Percentiles rank a stretch among this genome's conserved stretches.
These are phyloP conservation scores for Pseudozyma sp. DNA, from an alignment of 1,284 basidiomycete species.

Conservation along the genomic window DNA sequence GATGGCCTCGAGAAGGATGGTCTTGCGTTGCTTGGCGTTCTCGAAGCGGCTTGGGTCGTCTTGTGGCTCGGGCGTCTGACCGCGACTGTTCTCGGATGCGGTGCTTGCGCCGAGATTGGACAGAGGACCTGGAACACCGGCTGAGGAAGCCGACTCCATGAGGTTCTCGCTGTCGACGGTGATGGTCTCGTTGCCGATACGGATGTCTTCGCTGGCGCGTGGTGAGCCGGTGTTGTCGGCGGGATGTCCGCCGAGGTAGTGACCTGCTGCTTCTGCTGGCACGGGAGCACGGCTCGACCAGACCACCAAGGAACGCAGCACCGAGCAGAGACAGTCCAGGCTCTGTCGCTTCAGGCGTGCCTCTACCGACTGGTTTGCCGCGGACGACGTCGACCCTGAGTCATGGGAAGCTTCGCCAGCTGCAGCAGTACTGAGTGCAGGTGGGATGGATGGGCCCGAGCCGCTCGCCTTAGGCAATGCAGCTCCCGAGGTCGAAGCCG, in stretches of 20 bases:
- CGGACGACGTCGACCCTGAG: constrained; percentile 15
- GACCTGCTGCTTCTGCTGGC: constrained; percentile 22
- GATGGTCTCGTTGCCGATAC: constrained; percentile 54
- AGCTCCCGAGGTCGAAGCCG: constrained; percentile 1
- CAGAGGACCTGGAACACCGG: constrained; percentile 7
- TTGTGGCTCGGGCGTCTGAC: constrained; percentile 47
- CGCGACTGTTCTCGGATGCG: constrained; percentile 26
- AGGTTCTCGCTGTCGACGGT: constrained; percentile 48
- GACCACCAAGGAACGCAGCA: constrained; percentile 64
- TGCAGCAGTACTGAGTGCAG: constrained; percentile 49
- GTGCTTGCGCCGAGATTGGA: constrained; percentile 12
- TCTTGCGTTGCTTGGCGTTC: constrained; percentile 96
- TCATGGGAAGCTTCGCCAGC: constrained; percentile 34
- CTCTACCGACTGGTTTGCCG: constrained; percentile 57
- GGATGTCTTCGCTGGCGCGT: constrained; percentile 48
- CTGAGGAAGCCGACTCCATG: constrained; percentile 34
- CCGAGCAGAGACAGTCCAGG: constrained; percentile 66
- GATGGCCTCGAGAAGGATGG: constrained; percentile 91
- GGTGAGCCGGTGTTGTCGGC: constrained; percentile 40
- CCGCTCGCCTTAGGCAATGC: constrained; percentile 25
- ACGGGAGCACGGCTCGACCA: constrained; percentile 57
- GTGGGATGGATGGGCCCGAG: constrained; percentile 47
- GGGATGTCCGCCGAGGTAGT: constrained; percentile 13
- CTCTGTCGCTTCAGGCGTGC: constrained; percentile 65
- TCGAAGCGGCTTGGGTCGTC: constrained; percentile 96